phyloP scores from a whole-genome alignment of 257 asterid species.

The Cordia subcordata region DNA sequence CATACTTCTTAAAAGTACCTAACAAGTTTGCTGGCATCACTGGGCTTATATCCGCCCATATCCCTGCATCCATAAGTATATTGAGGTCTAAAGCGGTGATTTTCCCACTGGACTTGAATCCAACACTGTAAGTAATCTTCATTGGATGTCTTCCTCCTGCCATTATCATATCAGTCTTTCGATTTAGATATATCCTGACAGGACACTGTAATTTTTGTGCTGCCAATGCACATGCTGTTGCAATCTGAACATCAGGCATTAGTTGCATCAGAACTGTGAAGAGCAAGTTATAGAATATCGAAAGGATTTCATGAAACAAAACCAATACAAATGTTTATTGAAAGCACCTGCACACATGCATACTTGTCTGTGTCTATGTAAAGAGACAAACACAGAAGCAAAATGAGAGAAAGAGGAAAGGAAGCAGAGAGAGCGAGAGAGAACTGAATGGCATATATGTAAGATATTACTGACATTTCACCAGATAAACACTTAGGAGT shows the following conservation, averaged over 20 bases:
- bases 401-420: too few species aligned
- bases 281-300: neutral
- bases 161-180: slow-evolving; percentile 64
- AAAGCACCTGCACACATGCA: too few species aligned
- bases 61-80: slow-evolving; percentile 61
- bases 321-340: too few species aligned
- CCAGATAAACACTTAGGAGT: too few species aligned
- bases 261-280: slow-evolving; percentile 10
- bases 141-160: slow-evolving; percentile 79
- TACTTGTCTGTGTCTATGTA: too few species aligned
- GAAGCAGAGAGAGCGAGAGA: too few species aligned
- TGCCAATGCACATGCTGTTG: slow-evolving; percentile 76
- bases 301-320: too few species aligned
- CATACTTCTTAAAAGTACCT: slow-evolving; percentile 50
- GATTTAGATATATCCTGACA: slow-evolving; percentile 54
- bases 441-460: too few species aligned
- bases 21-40: slow-evolving; percentile 33
- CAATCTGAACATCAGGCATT: slow-evolving; percentile 33
- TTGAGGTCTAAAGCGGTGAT: slow-evolving; percentile 71
- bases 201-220: slow-evolving; percentile 66
- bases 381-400: too few species aligned
- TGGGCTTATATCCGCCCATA: slow-evolving; percentile 49
- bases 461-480: too few species aligned
- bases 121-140: slow-evolving; percentile 64
- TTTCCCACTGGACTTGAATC: slow-evolving; percentile 63